Conservation (phyloP, 306 rosid species). For the Citrullus mucosospermus region DNA sequence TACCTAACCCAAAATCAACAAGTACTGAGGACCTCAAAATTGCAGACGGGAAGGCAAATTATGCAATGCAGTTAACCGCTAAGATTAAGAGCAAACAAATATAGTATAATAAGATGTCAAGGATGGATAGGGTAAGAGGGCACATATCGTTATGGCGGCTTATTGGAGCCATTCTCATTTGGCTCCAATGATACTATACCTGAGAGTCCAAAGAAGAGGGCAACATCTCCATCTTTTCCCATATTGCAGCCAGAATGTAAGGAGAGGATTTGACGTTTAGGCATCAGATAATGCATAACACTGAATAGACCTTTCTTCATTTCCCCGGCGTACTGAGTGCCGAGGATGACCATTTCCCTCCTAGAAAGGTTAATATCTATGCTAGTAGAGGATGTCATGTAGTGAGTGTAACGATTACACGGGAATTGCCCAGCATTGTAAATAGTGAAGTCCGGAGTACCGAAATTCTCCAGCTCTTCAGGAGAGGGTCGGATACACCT, state of each 20-base stretch:
- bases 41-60: background rate
- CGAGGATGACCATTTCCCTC: conserved; percentile 93
- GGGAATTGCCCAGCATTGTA: conserved; percentile 95
- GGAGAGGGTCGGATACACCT: conserved; percentile 91
- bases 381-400: conserved; percentile 96
- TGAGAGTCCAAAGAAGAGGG: conserved; percentile 93
- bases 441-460: conserved; percentile 91
- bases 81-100: background rate
- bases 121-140: conserved; percentile 5
- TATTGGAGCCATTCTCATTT: conserved; percentile 3
- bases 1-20: conserved; percentile 28
- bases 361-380: conserved; percentile 76
- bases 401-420: conserved; percentile 84
- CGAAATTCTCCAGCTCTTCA: conserved; percentile 85
- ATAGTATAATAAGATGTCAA: background rate
- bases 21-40: conserved; percentile 6
- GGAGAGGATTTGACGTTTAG: conserved; percentile 66
- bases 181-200: conserved; percentile 30
- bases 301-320: conserved; percentile 93
- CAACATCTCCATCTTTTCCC: conserved; percentile 80
- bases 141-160: conserved; percentile 7
- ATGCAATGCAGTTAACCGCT: background rate
- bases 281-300: conserved; percentile 94
- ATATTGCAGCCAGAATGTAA: conserved; percentile 88
- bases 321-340: conserved; percentile 95